Evolutionary conservation across 768 basidiomycete species (phyloP).

Genomic region (Amanita phalloides): DNA sequence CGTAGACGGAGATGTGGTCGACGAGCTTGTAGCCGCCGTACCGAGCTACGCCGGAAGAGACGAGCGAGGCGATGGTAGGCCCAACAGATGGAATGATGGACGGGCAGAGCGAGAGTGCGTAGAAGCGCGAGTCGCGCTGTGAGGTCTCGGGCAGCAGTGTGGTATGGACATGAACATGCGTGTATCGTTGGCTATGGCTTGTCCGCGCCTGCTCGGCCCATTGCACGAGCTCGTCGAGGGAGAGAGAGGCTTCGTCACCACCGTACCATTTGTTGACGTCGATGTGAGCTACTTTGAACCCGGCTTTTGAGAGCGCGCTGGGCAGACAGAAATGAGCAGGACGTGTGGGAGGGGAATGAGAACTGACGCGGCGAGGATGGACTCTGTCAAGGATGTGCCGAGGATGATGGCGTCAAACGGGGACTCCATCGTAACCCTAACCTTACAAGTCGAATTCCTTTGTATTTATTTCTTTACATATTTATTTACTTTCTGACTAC

Average conservation of each 20-base stretch:
- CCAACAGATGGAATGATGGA: slow-evolving; percentile 74
- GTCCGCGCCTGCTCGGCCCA: slow-evolving; percentile 44
- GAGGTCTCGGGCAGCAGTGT: slow-evolving; percentile 24
- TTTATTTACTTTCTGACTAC: too few species aligned
- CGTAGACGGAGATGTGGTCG: slow-evolving; percentile 55
- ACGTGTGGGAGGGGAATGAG: neutral
- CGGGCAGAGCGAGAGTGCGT: slow-evolving; percentile 80
- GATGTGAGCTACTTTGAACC: slow-evolving; percentile 80
- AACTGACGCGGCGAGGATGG: slow-evolving; percentile 81
- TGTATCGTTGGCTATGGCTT: slow-evolving; percentile 18
- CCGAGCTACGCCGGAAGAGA: slow-evolving; percentile 75
- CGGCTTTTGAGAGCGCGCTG: slow-evolving; percentile 84
- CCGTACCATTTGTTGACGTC: slow-evolving; percentile 85
- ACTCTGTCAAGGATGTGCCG: slow-evolving; percentile 77
- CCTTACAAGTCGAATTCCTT: neutral
- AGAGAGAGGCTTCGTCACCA: slow-evolving; percentile 68
- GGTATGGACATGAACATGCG: slow-evolving; percentile 25
- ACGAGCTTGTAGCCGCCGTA: slow-evolving; percentile 89
- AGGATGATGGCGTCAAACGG: slow-evolving; percentile 59
- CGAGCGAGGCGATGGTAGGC: slow-evolving; percentile 64
- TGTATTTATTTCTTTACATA: too few species aligned
- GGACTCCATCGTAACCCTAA: slow-evolving; percentile 23
- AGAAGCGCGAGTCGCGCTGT: slow-evolving; percentile 45
- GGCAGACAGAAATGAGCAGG: neutral
- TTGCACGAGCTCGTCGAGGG: slow-evolving; percentile 64